Conservation (phyloP, 441 rosid genomes). For the Daphne laureola region DNA sequence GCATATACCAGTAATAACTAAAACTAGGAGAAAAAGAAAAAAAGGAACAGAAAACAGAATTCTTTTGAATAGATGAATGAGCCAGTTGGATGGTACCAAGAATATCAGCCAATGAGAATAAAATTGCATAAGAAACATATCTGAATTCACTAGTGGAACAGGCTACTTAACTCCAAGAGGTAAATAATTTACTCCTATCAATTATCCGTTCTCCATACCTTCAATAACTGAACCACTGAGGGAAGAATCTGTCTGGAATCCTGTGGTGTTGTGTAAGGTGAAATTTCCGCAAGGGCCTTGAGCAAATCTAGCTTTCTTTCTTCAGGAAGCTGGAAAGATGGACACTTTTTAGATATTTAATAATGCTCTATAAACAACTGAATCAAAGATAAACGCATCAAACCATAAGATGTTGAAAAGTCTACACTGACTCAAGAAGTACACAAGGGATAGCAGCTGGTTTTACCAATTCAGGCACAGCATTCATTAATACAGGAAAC, state of each 20-base stretch:
- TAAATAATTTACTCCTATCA: not conserved
- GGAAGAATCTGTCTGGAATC: conserved; percentile 95
- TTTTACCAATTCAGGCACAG: no score
- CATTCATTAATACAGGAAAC: no score
- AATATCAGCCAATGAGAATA: no score
- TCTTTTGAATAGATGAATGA: not conserved
- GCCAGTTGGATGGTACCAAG: no score
- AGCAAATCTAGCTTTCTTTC: conserved; percentile 93
- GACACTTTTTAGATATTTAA: conserved; percentile 1
- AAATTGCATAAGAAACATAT: not conserved
- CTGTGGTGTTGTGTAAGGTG: conserved; percentile 78
- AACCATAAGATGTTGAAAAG: no score
- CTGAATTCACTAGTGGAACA: not conserved
- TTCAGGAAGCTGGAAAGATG: conserved; percentile 74
- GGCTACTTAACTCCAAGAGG: no score
- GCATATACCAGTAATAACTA: not conserved
- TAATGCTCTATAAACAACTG: no score
- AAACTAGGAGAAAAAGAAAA: not conserved
- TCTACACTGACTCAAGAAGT: no score
- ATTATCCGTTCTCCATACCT: conserved; percentile 35
- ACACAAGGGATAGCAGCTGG: no score
- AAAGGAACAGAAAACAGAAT: not conserved
- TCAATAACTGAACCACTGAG: conserved; percentile 70
- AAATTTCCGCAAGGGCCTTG: conserved; percentile 85
- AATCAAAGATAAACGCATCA: no score